phyloP scores from a whole-genome alignment of 768 basidiomycete genomes.

The Tricholoma flavovirens region DNA sequence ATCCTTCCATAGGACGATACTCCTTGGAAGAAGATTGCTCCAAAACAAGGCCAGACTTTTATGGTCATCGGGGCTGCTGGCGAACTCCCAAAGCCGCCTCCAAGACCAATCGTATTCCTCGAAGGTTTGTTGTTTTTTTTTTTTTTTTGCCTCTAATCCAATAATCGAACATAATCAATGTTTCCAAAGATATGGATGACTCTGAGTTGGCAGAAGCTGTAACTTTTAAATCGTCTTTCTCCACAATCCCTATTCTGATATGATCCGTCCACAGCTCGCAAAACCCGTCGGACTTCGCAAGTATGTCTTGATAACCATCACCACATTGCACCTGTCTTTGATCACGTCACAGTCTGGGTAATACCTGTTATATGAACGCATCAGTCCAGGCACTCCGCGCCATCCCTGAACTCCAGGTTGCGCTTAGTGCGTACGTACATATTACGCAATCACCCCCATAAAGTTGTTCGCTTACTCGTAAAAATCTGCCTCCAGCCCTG shows the following conservation, averaged over 20 bases:
- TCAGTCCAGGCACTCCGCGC: conserved; percentile 91
- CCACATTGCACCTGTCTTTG: neutral
- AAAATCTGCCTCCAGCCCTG: conserved; percentile 20
- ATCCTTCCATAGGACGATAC: conserved; percentile 64
- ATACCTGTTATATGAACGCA: conserved; percentile 98
- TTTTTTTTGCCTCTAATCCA: too few species aligned
- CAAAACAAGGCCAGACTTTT: conserved; percentile 84
- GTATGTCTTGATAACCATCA: conserved; percentile 28
- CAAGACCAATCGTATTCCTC: conserved; percentile 72
- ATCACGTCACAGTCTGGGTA: conserved; percentile 54
- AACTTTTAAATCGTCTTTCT: conserved; percentile 19
- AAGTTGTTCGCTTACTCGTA: neutral
- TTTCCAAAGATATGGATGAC: conserved; percentile 76
- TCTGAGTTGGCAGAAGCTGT: conserved; percentile 75
- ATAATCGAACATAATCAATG: neutral
- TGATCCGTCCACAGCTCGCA: conserved; percentile 45
- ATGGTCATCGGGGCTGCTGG: conserved; percentile 93
- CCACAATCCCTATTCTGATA: conserved; percentile 2
- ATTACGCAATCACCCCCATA: neutral
- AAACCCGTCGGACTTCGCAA: conserved; percentile 81
- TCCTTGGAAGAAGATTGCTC: conserved; percentile 75
- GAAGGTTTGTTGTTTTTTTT: conserved; percentile 52
- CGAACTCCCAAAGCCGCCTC: conserved; percentile 84
- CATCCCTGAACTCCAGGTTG: conserved; percentile 81
- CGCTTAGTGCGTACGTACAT: conserved; percentile 51